Evolutionary conservation across 2,329 filamentous ascomycete genomes (phyloP).

Genomic region (Trichoderma afroharzianum): DNA sequence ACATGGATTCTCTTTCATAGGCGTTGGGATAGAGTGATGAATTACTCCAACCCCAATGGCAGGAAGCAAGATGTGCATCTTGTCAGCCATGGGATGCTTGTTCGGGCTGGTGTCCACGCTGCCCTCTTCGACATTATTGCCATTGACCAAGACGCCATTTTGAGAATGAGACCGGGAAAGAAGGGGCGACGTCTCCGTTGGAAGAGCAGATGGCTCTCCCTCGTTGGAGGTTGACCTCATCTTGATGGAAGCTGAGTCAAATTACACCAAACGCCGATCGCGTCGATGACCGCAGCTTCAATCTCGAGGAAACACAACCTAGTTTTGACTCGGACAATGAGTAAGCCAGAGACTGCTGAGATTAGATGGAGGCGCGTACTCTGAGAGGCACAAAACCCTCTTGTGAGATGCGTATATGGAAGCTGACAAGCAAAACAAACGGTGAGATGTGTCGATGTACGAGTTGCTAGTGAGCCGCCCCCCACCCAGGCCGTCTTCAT

Average conservation of each 20-base stretch:
- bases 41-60: conserved; percentile 35
- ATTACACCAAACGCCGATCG: not conserved
- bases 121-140: not conserved
- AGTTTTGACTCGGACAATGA: not conserved
- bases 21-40: not conserved
- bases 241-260: not conserved
- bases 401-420: not conserved
- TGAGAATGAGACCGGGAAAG: not conserved
- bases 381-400: not conserved
- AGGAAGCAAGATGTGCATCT: conserved; percentile 37
- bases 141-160: not conserved
- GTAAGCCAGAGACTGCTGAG: not conserved
- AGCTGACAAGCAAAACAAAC: not conserved
- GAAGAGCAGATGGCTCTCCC: not conserved
- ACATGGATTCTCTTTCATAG: no score
- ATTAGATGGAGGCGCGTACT: not conserved
- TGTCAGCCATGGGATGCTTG: conserved; percentile 27
- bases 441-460: not conserved
- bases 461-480: not conserved
- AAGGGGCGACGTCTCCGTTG: not conserved
- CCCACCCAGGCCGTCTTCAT: not conserved
- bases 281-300: not conserved
- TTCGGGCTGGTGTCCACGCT: not conserved
- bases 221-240: not conserved
- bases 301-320: not conserved